Conservation (phyloP, 2,329 filamentous ascomycete species). For the Rhynchosporium secalis region DNA sequence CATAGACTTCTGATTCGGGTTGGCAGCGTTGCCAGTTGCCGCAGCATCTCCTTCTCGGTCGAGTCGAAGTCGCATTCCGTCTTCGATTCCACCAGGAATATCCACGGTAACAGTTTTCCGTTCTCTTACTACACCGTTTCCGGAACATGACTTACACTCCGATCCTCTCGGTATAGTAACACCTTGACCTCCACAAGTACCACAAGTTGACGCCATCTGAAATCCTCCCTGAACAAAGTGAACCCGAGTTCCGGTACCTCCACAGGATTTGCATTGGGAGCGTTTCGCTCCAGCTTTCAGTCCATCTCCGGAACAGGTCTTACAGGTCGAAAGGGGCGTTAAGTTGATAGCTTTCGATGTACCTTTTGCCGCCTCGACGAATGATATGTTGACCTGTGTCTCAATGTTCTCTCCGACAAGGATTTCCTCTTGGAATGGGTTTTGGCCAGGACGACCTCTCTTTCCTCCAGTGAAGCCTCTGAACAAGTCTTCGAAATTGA, state of each 20-base stretch:
- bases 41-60: conserved; percentile 86
- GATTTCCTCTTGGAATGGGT: conserved; percentile 74
- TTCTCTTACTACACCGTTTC: conserved; percentile 82
- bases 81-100: conserved; percentile 93
- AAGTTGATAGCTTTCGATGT: conserved; percentile 85
- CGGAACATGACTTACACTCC: conserved; percentile 77
- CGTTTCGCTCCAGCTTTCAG: conserved; percentile 78
- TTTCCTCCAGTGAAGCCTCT: conserved; percentile 69
- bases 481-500: conserved; percentile 97
- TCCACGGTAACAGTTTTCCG: conserved; percentile 82
- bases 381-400: conserved; percentile 87
- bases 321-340: conserved; percentile 77
- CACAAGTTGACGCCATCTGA: conserved; percentile 91
- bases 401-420: conserved; percentile 96
- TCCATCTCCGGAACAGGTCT: conserved; percentile 79
- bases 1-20: conserved; percentile 62
- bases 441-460: conserved; percentile 53
- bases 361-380: conserved; percentile 94
- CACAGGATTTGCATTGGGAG: conserved; percentile 74
- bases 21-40: conserved; percentile 67
- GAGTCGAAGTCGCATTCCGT: conserved; percentile 89
- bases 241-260: conserved; percentile 82
- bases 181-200: conserved; percentile 77
- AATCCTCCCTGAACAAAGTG: conserved; percentile 92
- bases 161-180: conserved; percentile 73